These are phyloP conservation scores for Leccinum solheimii DNA, from an alignment of 1,284 basidiomycete species.

Conservation along the genomic window DNA sequence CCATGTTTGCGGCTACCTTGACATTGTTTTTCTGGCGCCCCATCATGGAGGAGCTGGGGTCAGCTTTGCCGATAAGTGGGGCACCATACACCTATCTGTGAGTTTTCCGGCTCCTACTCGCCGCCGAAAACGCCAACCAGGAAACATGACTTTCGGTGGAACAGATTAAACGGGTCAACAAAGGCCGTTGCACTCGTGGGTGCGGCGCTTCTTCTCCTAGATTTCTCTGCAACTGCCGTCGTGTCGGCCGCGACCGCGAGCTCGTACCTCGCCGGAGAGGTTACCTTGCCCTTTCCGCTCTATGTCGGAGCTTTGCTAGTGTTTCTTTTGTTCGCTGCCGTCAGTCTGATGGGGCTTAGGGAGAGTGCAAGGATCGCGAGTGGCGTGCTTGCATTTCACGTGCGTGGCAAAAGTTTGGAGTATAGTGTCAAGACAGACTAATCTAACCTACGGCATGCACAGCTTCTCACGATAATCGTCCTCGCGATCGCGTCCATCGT, in stretches of 20 bases:
- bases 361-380: constrained; percentile 63
- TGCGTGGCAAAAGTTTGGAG: constrained; percentile 34
- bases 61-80: constrained; percentile 64
- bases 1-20: constrained; percentile 58
- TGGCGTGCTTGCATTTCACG: constrained; percentile 57
- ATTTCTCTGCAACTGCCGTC: constrained; percentile 63
- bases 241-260: constrained; percentile 71
- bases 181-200: constrained; percentile 60
- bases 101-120: constrained; percentile 15
- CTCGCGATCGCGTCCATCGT: constrained; percentile 50
- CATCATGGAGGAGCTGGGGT: constrained; percentile 66
- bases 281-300: constrained; percentile 50
- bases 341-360: constrained; percentile 59
- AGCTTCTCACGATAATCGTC: constrained; percentile 56
- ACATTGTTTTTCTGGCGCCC: constrained; percentile 69
- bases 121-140: not conserved
- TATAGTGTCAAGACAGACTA: constrained; percentile 1
- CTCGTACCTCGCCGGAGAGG: constrained; percentile 65
- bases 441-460: constrained; percentile 1
- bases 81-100: constrained; percentile 69
- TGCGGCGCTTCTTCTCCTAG: constrained; percentile 62
- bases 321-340: constrained; percentile 49
- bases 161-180: constrained; percentile 59
- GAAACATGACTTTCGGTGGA: not conserved
- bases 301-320: constrained; percentile 52